Base-by-base conservation (phyloP, 1,284 basidiomycete species). In the Prillingera fragicola region DNA sequence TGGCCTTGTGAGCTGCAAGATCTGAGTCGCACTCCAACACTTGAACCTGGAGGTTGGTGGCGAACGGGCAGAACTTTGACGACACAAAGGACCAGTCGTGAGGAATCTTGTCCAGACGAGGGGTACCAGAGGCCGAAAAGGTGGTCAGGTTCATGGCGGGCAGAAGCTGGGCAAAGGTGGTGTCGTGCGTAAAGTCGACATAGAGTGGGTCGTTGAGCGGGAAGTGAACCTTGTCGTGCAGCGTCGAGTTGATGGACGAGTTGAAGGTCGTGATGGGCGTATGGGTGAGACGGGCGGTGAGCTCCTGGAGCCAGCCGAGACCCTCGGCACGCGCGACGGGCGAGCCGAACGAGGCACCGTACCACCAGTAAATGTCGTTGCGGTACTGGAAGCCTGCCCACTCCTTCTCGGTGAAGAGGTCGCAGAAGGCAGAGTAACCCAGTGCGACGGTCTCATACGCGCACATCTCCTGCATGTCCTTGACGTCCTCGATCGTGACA, bases 21-120 rank as follows among this genome's bases (percentile, higher is more conserved):
- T 31, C 21, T 28, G 28, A 9, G 8, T 8, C 18, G 35, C 74
- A 84, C 3, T 75, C 73, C 17, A 83, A 65, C 5, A 84, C 77
- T 59, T 84, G 82, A 4, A 78, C 77, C 34, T 82, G 77, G 19
- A 83, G 69, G 61, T 75, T 75, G 36, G 72, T 71, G 0, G 75
- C 80, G 59, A 84, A 83, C 0, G 82, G 69, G 37, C 57, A 59
- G 44, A 69, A 62, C 65, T 69, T 67, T 19, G 69, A 68, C 0
- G 69, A 54, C 17, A 65, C 53, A 49, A 70, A 72, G 1, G 66
- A 63, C 51, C 77, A 75, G 43, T 79, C 65, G 33, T 72, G 66
- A 0, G 80, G 80, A 24, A 89, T 87, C 60, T 83, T 83, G 44
- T 81, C 80, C 8, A 78, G 75, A 0, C 87, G 85, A 2, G 87